Conservation (phyloP, 192 early-diverging fungal species). For the Backusella parvicylindrica region DNA sequence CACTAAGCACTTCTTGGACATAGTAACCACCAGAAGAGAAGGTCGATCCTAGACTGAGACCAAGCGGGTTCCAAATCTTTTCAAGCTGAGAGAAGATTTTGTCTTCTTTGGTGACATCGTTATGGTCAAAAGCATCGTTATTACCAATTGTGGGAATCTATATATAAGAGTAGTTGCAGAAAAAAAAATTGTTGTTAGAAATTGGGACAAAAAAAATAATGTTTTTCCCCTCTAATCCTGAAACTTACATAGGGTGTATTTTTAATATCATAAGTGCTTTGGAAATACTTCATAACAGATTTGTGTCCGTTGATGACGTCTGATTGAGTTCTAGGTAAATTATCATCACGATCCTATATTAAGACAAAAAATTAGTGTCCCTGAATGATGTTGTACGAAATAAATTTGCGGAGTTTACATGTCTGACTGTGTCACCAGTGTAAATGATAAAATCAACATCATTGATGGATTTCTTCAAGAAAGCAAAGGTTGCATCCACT, state of each 20-base stretch:
- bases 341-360: slow-evolving; percentile 23
- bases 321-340: slow-evolving; percentile 7
- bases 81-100: slow-evolving; percentile 8
- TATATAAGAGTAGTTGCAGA: neutral
- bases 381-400: neutral
- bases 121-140: slow-evolving; percentile 34
- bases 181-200: neutral
- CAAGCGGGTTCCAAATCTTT: slow-evolving; percentile 35
- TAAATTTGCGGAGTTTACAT: slow-evolving; percentile 23
- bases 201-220: too few relatives aligned
- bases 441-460: slow-evolving; percentile 41
- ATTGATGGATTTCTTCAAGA: slow-evolving; percentile 21
- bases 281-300: slow-evolving; percentile 18
- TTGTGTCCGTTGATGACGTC: slow-evolving; percentile 26
- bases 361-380: neutral
- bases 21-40: slow-evolving; percentile 38
- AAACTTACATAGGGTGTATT: slow-evolving; percentile 17
- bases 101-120: slow-evolving; percentile 3
- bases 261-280: slow-evolving; percentile 12
- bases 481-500: slow-evolving; percentile 28
- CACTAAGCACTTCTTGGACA: slow-evolving; percentile 26
- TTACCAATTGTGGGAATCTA: slow-evolving; percentile 39
- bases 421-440: slow-evolving; percentile 38
- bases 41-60: slow-evolving; percentile 20
- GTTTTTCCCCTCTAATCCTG: neutral